These are phyloP conservation scores for Cladorrhinum sp. DNA, from an alignment of 2,329 filamentous ascomycete species.

Conservation along the genomic window DNA sequence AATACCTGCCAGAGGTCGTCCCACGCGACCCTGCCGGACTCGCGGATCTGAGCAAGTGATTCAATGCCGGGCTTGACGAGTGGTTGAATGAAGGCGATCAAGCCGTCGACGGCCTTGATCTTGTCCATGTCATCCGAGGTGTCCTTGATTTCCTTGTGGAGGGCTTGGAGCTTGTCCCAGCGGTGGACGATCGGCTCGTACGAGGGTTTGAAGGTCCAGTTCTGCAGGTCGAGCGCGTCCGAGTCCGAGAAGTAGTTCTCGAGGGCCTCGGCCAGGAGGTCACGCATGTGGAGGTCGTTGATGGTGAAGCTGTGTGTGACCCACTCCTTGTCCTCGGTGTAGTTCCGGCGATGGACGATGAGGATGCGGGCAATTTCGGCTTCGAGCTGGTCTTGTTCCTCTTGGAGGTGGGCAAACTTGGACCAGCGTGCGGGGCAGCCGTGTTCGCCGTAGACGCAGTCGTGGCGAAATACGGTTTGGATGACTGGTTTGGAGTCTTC, in stretches of 20 bases:
- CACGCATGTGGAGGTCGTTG: conserved; percentile 32
- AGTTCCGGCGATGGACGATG: conserved; percentile 34
- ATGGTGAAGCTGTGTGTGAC: conserved; percentile 33
- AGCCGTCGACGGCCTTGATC: conserved; percentile 13
- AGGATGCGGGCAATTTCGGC: conserved; percentile 26
- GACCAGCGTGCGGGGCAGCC: conserved; percentile 31
- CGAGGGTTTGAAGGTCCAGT: conserved; percentile 34
- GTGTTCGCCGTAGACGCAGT: conserved; percentile 21
- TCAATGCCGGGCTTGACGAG: conserved; percentile 30
- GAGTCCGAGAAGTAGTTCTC: conserved; percentile 34
- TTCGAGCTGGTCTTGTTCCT: conserved; percentile 29
- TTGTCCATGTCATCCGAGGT: background rate
- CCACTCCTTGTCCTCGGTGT: conserved; percentile 30
- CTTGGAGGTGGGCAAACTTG: conserved; percentile 29
- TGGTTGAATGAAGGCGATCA: conserved; percentile 34
- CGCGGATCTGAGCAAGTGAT: conserved; percentile 27
- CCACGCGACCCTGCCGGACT: conserved; percentile 33
- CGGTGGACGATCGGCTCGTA: conserved; percentile 37
- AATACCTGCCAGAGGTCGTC: conserved; percentile 37
- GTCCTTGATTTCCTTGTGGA: conserved; percentile 9
- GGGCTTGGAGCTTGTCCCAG: conserved; percentile 31
- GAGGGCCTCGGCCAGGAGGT: conserved; percentile 31
- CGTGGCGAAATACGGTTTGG: conserved; percentile 25
- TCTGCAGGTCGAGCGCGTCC: conserved; percentile 30
- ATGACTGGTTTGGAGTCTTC: background rate